A percentile compares a stretch with the other conserved stretches of the same genome.
Evolutionary conservation across 768 basidiomycete genomes (phyloP).

Genomic region (Macrolepiota fuliginosa): DNA sequence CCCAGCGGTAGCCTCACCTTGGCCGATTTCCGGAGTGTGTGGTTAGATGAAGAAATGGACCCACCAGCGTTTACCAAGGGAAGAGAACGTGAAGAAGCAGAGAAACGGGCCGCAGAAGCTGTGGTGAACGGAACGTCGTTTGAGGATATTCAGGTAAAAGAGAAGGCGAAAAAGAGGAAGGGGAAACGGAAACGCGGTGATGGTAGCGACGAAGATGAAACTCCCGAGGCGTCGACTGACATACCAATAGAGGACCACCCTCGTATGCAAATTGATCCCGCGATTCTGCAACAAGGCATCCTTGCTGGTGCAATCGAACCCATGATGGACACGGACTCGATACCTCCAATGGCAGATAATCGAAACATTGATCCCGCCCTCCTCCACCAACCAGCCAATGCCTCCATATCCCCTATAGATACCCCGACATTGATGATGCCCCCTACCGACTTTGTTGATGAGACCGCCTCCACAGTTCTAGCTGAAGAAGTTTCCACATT

Average conservation of each 20-base stretch:
- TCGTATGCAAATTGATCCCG: slow-evolving; percentile 47
- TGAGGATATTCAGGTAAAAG: slow-evolving; percentile 24
- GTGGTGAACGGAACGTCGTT: slow-evolving; percentile 26
- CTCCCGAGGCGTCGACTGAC: slow-evolving; percentile 17
- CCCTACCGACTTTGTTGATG: slow-evolving; percentile 46
- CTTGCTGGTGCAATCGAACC: slow-evolving; percentile 50
- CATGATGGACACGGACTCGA: slow-evolving; percentile 40
- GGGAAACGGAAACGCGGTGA: slow-evolving; percentile 30
- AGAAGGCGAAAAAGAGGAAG: slow-evolving; percentile 30
- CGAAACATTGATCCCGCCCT: slow-evolving; percentile 60
- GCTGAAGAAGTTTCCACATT: slow-evolving; percentile 70
- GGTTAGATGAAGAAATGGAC: slow-evolving; percentile 90
- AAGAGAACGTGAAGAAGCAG: slow-evolving; percentile 65
- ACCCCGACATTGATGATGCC: slow-evolving; percentile 22
- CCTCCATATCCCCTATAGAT: slow-evolving; percentile 8
- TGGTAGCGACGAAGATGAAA: slow-evolving; percentile 25
- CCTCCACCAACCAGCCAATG: slow-evolving; percentile 23
- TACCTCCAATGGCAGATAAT: slow-evolving; percentile 40
- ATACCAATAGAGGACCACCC: slow-evolving; percentile 16
- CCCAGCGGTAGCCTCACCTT: slow-evolving; percentile 83
- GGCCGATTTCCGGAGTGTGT: slow-evolving; percentile 85
- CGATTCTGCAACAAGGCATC: slow-evolving; percentile 65
- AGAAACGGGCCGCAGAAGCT: slow-evolving; percentile 38
- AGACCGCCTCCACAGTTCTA: slow-evolving; percentile 58
- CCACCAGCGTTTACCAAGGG: slow-evolving; percentile 87